phyloP scores from a whole-genome alignment of 176 grass and related monocot species.

The Microstegium vimineum region DNA sequence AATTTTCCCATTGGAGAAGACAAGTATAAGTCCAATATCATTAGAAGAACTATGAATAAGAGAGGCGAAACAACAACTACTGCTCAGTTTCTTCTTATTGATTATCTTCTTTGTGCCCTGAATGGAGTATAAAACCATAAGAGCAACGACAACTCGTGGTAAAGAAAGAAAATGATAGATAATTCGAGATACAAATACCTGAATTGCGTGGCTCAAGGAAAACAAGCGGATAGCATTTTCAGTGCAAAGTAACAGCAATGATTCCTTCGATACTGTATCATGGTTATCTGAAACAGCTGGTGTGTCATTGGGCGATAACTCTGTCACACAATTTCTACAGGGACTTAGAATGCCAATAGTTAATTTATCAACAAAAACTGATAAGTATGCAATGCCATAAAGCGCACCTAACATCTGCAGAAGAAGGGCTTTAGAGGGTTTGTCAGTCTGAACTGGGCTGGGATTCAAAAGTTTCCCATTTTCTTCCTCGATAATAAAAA shows the following conservation, averaged over 20 bases:
- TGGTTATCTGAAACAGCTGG: conserved; percentile 21
- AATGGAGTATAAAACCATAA: conserved; percentile 9
- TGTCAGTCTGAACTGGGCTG: conserved; percentile 65
- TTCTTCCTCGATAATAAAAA: conserved; percentile 75
- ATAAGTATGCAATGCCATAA: not conserved
- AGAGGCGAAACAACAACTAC: conserved; percentile 70
- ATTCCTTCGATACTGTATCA: conserved; percentile 44
- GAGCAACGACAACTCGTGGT: not conserved
- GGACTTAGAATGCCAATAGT: conserved; percentile 20
- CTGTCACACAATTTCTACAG: conserved; percentile 25
- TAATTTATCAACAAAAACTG: not conserved
- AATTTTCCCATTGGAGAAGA: conserved; percentile 71
- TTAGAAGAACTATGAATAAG: conserved; percentile 56
- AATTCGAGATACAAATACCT: conserved; percentile 57
- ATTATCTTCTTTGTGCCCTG: conserved; percentile 87
- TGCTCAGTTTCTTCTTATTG: conserved; percentile 68
- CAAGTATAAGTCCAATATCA: conserved; percentile 65
- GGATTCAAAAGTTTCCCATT: conserved; percentile 63
- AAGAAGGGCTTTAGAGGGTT: conserved; percentile 73
- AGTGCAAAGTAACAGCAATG: conserved; percentile 72
- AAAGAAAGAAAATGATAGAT: not conserved
- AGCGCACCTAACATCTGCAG: conserved; percentile 71
- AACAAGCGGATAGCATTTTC: conserved; percentile 85
- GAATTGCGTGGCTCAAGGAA: conserved; percentile 68
- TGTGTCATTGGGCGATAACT: conserved; percentile 31